Evolutionary conservation across 1,284 basidiomycete genomes (phyloP), one percentile per base, ranked within the genome.

Genomic region (Violaceomyces palustris): DNA sequence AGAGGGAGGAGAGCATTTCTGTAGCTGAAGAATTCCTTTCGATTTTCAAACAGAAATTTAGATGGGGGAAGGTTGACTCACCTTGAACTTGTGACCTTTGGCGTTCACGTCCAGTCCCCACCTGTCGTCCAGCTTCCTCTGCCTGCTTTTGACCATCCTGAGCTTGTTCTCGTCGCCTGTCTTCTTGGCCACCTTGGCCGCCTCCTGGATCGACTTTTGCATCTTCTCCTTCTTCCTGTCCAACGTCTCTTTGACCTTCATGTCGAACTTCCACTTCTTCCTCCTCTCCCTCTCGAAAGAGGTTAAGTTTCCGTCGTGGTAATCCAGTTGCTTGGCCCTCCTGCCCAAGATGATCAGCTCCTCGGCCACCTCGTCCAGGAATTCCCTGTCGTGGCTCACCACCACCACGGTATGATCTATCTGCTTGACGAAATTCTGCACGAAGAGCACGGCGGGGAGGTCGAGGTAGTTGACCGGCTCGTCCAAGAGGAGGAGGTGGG

Each of bases 371-470:
- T 76, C 74, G 60, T 85, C 81, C 17, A 84, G 74, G 63, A 88
- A 87, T 23, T 80, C 80, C 35, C 82, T 81, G 64, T 87, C 85
- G 69, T 87, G 86, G 0, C 84, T 82, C 19, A 83, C 75, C 42
- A 78, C 74, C 22, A 87, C 77, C 9, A 86, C 74, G 0, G 83
- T 82, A 3, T 78, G 77, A 23, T 42, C 42, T 23, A 57, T 69
- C 1, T 76, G 50, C 1, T 38, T 59, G 18, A 87, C 77, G 59
- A 82, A 82, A 2, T 76, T 72, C 62, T 86, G 79, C 3, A 79
- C 75, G 72, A 75, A 78, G 17, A 78, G 69, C 2, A 75, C 63
- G 15, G 58, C 42, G 28, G 65, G 61, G 19, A 70, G 52, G 31
- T 75, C 74, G 42, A 78, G 62, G 60, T 77, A 79, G 55, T 79